Percentiles rank a stretch among this genome's conserved stretches.
Evolutionary conservation across 2,329 filamentous ascomycete genomes (phyloP).

Genomic region (Curvularia eragrostidis): DNA sequence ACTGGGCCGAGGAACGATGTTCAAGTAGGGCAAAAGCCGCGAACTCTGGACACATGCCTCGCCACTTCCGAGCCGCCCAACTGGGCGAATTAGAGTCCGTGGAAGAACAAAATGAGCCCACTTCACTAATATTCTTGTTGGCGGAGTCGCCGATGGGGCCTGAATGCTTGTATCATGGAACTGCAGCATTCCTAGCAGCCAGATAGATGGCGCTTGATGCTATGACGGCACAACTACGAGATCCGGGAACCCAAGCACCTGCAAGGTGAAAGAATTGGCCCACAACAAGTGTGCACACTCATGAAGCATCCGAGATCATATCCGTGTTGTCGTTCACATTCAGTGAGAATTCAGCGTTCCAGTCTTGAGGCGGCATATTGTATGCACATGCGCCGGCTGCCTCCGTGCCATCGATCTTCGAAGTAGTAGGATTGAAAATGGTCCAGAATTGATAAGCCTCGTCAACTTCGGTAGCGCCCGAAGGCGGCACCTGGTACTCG

Average conservation of each 20-base stretch:
- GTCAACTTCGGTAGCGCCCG: constrained; percentile 27
- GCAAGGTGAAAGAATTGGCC: background rate
- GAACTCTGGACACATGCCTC: too few species aligned
- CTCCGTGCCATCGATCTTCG: constrained; percentile 31
- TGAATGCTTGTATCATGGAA: background rate
- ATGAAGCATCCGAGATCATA: constrained; percentile 18
- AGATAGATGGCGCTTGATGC: background rate
- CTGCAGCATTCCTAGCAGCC: background rate
- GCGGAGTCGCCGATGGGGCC: too few species aligned
- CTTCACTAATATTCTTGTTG: background rate
- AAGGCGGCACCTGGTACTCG: constrained; percentile 18
- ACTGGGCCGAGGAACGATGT: background rate
- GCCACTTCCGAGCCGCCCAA: too few species aligned
- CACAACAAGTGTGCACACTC: background rate
- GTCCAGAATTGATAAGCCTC: constrained; percentile 41
- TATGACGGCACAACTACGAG: background rate
- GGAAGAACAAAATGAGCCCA: background rate
- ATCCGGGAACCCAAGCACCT: background rate
- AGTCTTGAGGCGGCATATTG: constrained; percentile 38
- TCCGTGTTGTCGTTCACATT: constrained; percentile 37
- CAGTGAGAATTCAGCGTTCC: constrained; percentile 44
- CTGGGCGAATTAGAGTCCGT: background rate
- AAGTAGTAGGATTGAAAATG: constrained; percentile 41
- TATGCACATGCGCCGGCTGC: constrained; percentile 29
- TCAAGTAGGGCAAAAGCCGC: background rate